Evolutionary conservation across 2,329 filamentous ascomycete species (phyloP).

Genomic region (Neopestalotiopsis clavispora): DNA sequence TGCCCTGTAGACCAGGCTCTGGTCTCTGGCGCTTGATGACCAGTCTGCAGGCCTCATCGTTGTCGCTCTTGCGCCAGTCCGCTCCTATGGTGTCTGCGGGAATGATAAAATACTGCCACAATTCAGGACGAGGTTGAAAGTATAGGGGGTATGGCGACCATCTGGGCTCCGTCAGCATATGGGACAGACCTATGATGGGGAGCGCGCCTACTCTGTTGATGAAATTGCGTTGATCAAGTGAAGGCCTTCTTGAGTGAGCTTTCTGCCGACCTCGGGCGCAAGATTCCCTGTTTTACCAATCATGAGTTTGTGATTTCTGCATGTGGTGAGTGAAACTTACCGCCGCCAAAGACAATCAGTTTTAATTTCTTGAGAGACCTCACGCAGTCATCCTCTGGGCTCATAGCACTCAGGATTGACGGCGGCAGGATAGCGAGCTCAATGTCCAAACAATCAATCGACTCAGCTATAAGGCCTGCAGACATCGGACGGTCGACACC

Average conservation of each 20-base stretch:
- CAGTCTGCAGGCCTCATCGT: conserved; percentile 38
- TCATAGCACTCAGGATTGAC: conserved; percentile 49
- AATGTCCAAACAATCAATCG: conserved; percentile 31
- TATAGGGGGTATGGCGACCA: conserved; percentile 37
- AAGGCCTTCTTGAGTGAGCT: conserved; percentile 35
- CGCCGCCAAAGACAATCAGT: conserved; percentile 42
- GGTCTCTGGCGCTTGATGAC: conserved; percentile 42
- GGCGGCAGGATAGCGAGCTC: conserved; percentile 41
- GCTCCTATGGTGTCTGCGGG: conserved; percentile 44
- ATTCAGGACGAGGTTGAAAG: conserved; percentile 34
- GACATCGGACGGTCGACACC: conserved; percentile 39
- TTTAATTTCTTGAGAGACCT: conserved; percentile 38
- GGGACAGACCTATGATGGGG: background rate
- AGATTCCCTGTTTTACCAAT: conserved; percentile 37
- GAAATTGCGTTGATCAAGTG: background rate
- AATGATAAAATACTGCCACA: conserved; percentile 50
- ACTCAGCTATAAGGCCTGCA: conserved; percentile 38
- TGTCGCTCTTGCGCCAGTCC: conserved; percentile 42
- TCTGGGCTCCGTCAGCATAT: background rate
- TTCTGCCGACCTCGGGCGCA: conserved; percentile 40
- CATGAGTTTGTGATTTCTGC: background rate
- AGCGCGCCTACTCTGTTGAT: background rate
- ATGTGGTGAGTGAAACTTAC: conserved; percentile 28
- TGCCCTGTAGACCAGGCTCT: conserved; percentile 36
- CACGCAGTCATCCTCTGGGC: conserved; percentile 35